Conservation (phyloP, 768 basidiomycete genomes). For the Crucibulum laeve region DNA sequence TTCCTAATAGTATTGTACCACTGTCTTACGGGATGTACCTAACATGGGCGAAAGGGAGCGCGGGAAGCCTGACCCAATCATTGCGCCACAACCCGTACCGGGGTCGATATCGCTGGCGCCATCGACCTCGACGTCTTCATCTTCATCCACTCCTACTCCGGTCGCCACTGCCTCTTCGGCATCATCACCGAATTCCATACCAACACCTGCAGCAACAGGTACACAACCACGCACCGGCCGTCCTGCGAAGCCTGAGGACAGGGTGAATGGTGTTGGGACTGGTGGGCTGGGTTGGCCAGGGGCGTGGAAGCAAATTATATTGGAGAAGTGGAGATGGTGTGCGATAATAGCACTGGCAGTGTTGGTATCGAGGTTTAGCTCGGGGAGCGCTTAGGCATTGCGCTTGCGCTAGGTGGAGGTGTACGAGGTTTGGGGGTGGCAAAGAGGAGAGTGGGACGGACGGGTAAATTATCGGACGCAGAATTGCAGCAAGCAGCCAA, state of each 20-base stretch:
- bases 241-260: conserved; percentile 6
- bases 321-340: conserved; percentile 87
- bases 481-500: too few relatives aligned
- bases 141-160: not conserved
- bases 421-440: too few relatives aligned
- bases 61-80: conserved; percentile 37
- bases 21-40: conserved; percentile 68
- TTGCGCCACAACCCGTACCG: conserved; percentile 17
- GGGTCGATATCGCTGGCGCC: conserved; percentile 8
- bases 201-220: not conserved
- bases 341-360: conserved; percentile 74
- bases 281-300: conserved; percentile 49
- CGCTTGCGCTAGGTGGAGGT: too few relatives aligned
- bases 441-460: too few relatives aligned
- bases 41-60: conserved; percentile 89
- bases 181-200: conserved; percentile 9
- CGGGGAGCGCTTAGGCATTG: too few relatives aligned
- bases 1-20: conserved; percentile 59
- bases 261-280: conserved; percentile 14
- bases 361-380: conserved; percentile 60
- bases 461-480: too few relatives aligned
- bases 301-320: conserved; percentile 61
- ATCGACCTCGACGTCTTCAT: conserved; percentile 2
- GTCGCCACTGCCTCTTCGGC: not conserved
- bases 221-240: too few relatives aligned